A percentile compares a stretch with the other conserved stretches of the same genome.
phyloP scores from a whole-genome alignment of 345 rosid species.

The Hibiscus mutabilis region DNA sequence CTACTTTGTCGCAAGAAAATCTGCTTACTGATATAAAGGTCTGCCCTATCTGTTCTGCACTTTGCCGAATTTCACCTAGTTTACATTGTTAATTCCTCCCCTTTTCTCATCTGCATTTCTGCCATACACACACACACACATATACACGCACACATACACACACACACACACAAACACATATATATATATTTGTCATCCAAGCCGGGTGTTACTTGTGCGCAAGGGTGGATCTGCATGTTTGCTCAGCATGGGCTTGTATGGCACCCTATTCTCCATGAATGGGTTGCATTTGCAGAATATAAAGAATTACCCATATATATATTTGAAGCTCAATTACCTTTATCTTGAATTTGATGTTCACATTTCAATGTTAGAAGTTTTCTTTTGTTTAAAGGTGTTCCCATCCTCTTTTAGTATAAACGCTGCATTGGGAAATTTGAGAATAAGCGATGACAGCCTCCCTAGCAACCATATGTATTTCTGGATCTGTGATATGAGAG shows the following conservation, averaged over 20 bases:
- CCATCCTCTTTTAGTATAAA: constrained; percentile 91
- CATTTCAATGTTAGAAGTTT: neutral
- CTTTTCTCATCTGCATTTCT: neutral
- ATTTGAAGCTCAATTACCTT: neutral
- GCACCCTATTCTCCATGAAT: too few species aligned
- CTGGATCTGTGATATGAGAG: constrained; percentile 98
- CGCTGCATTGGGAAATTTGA: constrained; percentile 86
- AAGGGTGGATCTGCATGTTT: too few species aligned
- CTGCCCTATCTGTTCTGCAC: constrained; percentile 11
- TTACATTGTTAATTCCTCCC: neutral
- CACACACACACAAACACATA: too few species aligned
- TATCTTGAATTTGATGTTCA: neutral
- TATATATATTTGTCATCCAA: too few species aligned
- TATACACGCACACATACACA: too few species aligned
- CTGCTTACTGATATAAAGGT: constrained; percentile 83
- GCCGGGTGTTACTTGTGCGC: too few species aligned
- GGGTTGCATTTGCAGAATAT: too few species aligned
- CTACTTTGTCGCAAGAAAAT: constrained; percentile 85
- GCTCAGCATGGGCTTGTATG: too few species aligned
- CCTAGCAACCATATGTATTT: constrained; percentile 71
- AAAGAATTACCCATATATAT: too few species aligned
- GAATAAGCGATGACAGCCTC: constrained; percentile 95
- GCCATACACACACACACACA: too few species aligned
- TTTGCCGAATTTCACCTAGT: neutral
- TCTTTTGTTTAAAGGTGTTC: constrained; percentile 52